Evolutionary conservation across 129 eudicot species (phyloP).

Genomic region (Mikania micrantha): DNA sequence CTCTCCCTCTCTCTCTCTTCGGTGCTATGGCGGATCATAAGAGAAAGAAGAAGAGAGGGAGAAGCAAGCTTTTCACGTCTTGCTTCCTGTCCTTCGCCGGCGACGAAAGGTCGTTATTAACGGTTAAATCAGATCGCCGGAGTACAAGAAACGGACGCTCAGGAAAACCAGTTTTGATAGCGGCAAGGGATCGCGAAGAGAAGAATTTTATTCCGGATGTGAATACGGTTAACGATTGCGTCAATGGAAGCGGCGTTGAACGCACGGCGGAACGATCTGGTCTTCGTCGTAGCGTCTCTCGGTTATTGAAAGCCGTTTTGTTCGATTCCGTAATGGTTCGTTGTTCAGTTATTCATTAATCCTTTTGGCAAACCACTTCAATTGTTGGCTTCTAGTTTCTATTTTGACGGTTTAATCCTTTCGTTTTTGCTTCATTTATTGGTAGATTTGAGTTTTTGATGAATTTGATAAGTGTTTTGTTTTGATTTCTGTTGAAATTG

Average conservation of each 20-base stretch:
- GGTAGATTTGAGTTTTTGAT: neutral
- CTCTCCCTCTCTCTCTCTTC: conserved; percentile 16
- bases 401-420: neutral
- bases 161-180: conserved; percentile 10
- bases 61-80: conserved; percentile 16
- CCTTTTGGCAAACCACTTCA: neutral
- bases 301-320: conserved; percentile 32
- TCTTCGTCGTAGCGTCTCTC: conserved; percentile 26
- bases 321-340: conserved; percentile 35
- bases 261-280: neutral
- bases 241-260: neutral
- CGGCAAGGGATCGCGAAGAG: neutral
- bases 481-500: neutral
- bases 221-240: conserved; percentile 13
- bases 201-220: conserved; percentile 4
- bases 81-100: conserved; percentile 31
- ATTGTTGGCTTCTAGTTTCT: neutral
- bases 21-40: conserved; percentile 19
- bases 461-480: neutral
- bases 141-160: neutral
- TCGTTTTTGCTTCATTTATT: neutral
- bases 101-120: neutral
- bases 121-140: conserved; percentile 2
- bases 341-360: neutral
- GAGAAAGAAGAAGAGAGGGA: conserved; percentile 36